phyloP scores from a whole-genome alignment of 1,284 basidiomycete genomes.

The Psilocybe mexicana region DNA sequence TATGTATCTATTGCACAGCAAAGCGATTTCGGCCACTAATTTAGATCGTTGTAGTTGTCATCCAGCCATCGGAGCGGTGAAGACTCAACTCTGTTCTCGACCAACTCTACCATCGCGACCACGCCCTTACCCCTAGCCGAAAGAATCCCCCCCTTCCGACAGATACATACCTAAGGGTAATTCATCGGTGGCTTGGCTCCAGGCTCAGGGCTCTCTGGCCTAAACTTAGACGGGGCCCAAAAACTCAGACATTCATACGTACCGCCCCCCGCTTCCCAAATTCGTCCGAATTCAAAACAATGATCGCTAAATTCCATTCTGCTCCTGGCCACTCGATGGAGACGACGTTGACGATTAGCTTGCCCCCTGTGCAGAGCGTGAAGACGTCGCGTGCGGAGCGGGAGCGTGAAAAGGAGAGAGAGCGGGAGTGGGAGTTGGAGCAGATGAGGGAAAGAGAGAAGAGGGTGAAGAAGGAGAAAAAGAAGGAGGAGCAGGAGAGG shows the following conservation, averaged over 20 bases:
- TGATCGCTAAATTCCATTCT: constrained; percentile 30
- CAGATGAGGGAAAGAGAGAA: constrained; percentile 1
- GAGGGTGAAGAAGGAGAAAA: constrained; percentile 2
- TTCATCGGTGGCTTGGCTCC: not conserved
- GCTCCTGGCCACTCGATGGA: constrained; percentile 29
- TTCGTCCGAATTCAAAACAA: constrained; percentile 1
- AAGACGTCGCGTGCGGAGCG: constrained; percentile 3
- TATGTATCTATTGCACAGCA: too few relatives aligned
- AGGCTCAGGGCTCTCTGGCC: not conserved
- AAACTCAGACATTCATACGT: constrained; percentile 6
- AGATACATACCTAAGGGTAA: too few relatives aligned
- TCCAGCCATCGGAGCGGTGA: not conserved
- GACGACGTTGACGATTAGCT: constrained; percentile 29
- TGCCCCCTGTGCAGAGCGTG: constrained; percentile 21
- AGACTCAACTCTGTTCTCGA: not conserved
- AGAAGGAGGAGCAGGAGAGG: constrained; percentile 4
- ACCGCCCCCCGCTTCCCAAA: not conserved
- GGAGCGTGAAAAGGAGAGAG: constrained; percentile 12
- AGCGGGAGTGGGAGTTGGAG: constrained; percentile 4
- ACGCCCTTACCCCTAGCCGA: not conserved
- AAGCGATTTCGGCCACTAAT: not conserved
- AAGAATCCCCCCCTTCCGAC: too few relatives aligned
- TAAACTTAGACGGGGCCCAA: not conserved
- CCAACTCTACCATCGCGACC: not conserved
- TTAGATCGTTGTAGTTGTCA: not conserved